Percentiles rank a stretch among this genome's conserved stretches.
phyloP scores from a whole-genome alignment of 805 yeast species.

The Barnettozyma populi region DNA sequence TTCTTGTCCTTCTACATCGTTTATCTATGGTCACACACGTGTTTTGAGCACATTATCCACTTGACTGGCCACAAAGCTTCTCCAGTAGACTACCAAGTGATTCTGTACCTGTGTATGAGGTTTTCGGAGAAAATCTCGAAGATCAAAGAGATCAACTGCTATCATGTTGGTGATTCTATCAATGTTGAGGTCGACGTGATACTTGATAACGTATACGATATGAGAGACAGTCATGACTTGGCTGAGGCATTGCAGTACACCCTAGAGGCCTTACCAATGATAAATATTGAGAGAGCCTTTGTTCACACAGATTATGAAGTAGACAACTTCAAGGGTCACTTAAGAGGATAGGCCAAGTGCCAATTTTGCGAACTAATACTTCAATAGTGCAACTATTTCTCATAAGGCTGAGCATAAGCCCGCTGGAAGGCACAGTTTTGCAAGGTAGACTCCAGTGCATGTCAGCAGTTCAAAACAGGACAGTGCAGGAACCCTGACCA shows the following conservation, averaged over 20 bases:
- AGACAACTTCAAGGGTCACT: conserved; percentile 35
- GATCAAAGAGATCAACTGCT: conserved; percentile 62
- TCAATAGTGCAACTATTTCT: background rate
- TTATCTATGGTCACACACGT: conserved; percentile 55
- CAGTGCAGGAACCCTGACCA: too few relatives aligned
- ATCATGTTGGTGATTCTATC: conserved; percentile 73
- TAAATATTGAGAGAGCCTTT: conserved; percentile 73
- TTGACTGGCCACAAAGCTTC: conserved; percentile 70
- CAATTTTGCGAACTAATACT: background rate
- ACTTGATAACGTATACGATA: conserved; percentile 41
- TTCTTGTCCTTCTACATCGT: conserved; percentile 57
- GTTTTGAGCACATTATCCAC: conserved; percentile 68
- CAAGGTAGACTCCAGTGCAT: too few relatives aligned
- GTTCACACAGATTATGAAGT: conserved; percentile 66
- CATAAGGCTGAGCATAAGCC: background rate
- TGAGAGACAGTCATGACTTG: conserved; percentile 71
- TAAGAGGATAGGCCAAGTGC: conserved; percentile 11
- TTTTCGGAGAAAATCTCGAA: conserved; percentile 63
- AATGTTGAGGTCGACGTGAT: conserved; percentile 75
- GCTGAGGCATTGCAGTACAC: conserved; percentile 82
- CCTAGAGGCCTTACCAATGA: conserved; percentile 68
- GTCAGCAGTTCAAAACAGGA: too few relatives aligned
- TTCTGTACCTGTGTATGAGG: conserved; percentile 60
- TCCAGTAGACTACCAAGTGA: conserved; percentile 55
- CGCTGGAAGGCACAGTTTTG: too few relatives aligned